Evolutionary conservation across 148 eudicot species (phyloP), one percentile per base, ranked within the genome.

Genomic region (Drosera capensis): DNA sequence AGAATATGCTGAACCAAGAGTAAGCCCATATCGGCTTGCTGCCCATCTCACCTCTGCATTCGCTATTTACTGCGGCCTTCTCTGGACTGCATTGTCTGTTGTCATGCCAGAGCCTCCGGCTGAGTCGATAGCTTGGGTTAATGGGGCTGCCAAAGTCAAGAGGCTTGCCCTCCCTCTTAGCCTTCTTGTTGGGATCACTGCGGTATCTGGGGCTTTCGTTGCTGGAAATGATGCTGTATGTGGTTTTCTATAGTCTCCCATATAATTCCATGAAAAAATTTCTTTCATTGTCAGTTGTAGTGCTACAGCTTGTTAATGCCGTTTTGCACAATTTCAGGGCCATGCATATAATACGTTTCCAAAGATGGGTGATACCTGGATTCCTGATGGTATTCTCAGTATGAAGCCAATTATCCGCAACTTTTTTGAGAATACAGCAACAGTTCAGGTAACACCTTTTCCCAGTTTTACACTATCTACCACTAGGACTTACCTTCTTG

Each of bases 191-290:
- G 95, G 94, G 19, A 34, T 85, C 40, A 85, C 95, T 44, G 99
- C 95, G 30, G 59, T 90, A 23, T 90, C 95, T 1, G 95, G 99
- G 43, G 99, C 99, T 31, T 90, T 90, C 74, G 99, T 90, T 59
- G 99, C 99, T 26, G 99, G 99, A 45, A 90, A 90, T 76, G 99
- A 90, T 58, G 99, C 94, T 22, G 99, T 90, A 85, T 68, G 77
- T 49, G 35, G 45, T 31, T 43, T 35, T 28, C 25, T 21, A 34
- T 36, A 31, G 43, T 31, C 19, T 39, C 23, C n/a, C n/a, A n/a
- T n/a, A n/a, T n/a, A n/a, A n/a, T n/a, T n/a, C n/a, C n/a, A n/a
- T n/a, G n/a, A n/a, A n/a, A n/a, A n/a, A n/a, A n/a, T n/a, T 18
- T 48, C 37, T 20, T 11, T 18, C 11, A 30, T 21, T 34, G 12